Evolutionary conservation across 2,329 filamentous ascomycete species (phyloP), one percentile per base, ranked within the genome.

Genomic region (Calycina herbarum): DNA sequence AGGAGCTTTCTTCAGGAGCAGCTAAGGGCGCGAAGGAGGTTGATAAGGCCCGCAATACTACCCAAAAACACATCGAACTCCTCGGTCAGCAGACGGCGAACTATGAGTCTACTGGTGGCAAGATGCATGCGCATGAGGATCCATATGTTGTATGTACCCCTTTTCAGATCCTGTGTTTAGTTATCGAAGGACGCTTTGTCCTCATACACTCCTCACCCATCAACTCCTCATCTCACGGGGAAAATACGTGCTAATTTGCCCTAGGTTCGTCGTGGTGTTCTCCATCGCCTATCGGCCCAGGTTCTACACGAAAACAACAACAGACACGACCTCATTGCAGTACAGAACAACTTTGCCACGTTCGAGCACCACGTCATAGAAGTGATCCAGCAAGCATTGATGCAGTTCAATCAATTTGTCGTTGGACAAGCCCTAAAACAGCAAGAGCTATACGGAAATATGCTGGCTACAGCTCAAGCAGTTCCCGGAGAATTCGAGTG

Each of bases 251-350:
- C 31, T 33, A 33, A 33, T 33, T 33, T 33, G 7, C 31, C 31
- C 5, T 33, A 33, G 31, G 77, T 98, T 57, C 87, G 90, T 73
- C 89, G 94, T 38, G 91, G 92, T 66, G 88, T 97, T 65, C 80
- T 92, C 70, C 86, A 97, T 80, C 89, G 93, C 56, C 83, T 99
- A 64, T 89, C 92, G 84, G 94, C 91, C 82, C 95, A 99, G 81
- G 86, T 98, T 42, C 82, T 92, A 58, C 93, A 97, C 76, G 95
- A 99, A 82, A 99, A 99, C 83, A 96, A 94, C 82, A 94, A 96
- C 80, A 88, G 90, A 70, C 92, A 96, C 76, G 95, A 99, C 76
- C 85, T 98, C 65, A 85, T 99, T 68, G 86, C 89, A 10, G 91
- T 97, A n/a, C 95, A 99, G 79, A 89, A 90, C 80, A 92, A 92